Evolutionary conservation across 371 early-diverging fungal genomes (phyloP).

Genomic region (Choanephora cucurbitarum): DNA sequence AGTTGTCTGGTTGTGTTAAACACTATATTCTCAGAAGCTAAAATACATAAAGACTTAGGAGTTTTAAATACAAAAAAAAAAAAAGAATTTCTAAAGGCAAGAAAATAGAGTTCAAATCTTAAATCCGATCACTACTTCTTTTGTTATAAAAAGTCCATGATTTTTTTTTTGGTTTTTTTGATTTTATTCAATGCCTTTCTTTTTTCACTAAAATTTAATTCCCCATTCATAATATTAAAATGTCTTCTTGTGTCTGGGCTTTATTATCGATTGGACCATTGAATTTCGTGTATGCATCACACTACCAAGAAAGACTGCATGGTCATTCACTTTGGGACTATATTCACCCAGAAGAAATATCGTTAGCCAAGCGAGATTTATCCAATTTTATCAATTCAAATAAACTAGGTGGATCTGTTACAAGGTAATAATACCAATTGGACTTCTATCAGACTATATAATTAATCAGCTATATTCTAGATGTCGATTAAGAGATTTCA

Average conservation of each 20-base stretch:
- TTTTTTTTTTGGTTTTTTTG: conserved; percentile 12
- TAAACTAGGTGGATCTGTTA: conserved; percentile 55
- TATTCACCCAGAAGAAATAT: conserved; percentile 63
- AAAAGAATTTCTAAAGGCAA: not conserved
- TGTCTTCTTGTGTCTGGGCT: conserved; percentile 35
- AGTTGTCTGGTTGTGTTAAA: too few relatives aligned
- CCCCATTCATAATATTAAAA: too few relatives aligned
- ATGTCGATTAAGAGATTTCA: conserved; percentile 29
- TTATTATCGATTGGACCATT: conserved; percentile 27
- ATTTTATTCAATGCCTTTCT: conserved; percentile 7
- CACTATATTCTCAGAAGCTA: not conserved
- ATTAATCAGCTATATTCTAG: too few relatives aligned
- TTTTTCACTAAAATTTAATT: conserved; percentile 4
- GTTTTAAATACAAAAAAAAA: too few relatives aligned
- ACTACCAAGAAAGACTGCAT: conserved; percentile 13
- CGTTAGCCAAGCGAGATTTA: conserved; percentile 56
- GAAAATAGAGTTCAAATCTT: not conserved
- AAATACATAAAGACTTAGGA: not conserved
- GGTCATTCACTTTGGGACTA: conserved; percentile 57
- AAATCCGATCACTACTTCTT: not conserved
- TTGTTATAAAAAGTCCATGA: not conserved
- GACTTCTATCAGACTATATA: too few relatives aligned
- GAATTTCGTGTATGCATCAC: conserved; percentile 31
- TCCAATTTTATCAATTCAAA: conserved; percentile 49
- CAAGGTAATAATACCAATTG: too few relatives aligned